Evolutionary conservation across 2,329 filamentous ascomycete species (phyloP), one percentile per base, ranked within the genome.

Genomic region (Colletotrichum trifolii): DNA sequence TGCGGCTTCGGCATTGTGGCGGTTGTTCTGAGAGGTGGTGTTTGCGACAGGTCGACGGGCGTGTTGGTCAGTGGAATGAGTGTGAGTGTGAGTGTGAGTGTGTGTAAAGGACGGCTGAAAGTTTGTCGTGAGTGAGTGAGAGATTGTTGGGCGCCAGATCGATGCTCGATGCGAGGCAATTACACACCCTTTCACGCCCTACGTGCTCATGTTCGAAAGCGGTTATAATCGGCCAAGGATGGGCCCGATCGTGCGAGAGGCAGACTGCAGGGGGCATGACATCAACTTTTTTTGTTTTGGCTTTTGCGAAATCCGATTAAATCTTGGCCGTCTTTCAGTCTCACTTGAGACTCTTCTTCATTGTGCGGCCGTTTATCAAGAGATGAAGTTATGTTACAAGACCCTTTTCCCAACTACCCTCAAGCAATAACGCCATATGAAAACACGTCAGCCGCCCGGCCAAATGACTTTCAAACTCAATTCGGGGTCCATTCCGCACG

Each of bases 1-100:
- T 79, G 73, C 74, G 77, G 68, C 64, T 81, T 71, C 60, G 72
- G 61, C 73, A 77, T 80, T 54, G 47, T 36, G 33, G 54, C 54
- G 55, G 60, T 43, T 11, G 10, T 40, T 53, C 25, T 47, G 13
- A 39, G 15, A 1, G 35, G 35, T 35, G 10, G 1, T 11, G 9
- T 40, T 42, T 43, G 10, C 17, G n/a, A n/a, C 15, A n/a, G 2
- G 2, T 53, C 6, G 40, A 33, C 25, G 25, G 25, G 25, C 25
- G 25, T 25, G 25, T 25, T 25, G 25, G 4, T 5, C 25, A 25
- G 25, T 25, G 25, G 25, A 25, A 25, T 25, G 25, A 25, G 25
- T 25, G 25, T 25, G 25, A 42, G 4, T 34, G 12, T 4, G 46
- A 42, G 4, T 17, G 17, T 17, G 17, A 42, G 4, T 34, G 12